Evolutionary conservation across 495 filamentous ascomycete genomes (phyloP).

Genomic region (Trypethelium eluteriae): DNA sequence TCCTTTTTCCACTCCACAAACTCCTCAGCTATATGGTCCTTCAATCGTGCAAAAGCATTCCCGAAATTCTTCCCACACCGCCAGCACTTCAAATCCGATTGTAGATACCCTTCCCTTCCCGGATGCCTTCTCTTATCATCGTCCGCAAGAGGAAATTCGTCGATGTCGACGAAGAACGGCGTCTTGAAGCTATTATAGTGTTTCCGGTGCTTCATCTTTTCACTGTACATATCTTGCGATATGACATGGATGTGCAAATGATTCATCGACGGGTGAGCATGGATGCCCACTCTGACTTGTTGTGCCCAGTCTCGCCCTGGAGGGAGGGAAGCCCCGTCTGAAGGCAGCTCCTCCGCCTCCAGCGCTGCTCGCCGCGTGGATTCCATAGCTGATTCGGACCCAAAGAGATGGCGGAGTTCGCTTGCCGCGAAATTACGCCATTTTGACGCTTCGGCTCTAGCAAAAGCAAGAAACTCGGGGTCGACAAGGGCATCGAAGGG

Average conservation of each 20-base stretch:
- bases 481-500: slow-evolving; percentile 76
- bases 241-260: slow-evolving; percentile 90
- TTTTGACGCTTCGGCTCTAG: slow-evolving; percentile 51
- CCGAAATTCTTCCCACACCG: slow-evolving; percentile 69
- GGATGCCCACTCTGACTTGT: slow-evolving; percentile 73
- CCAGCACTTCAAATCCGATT: slow-evolving; percentile 69
- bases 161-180: slow-evolving; percentile 74
- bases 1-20: slow-evolving; percentile 72
- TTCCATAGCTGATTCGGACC: slow-evolving; percentile 55
- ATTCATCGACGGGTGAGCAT: slow-evolving; percentile 84
- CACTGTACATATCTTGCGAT: slow-evolving; percentile 61
- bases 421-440: slow-evolving; percentile 58
- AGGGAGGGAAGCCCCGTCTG: slow-evolving; percentile 49
- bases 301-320: slow-evolving; percentile 65
- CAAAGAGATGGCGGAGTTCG: slow-evolving; percentile 68
- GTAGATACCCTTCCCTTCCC: slow-evolving; percentile 47
- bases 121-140: slow-evolving; percentile 52
- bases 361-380: slow-evolving; percentile 49
- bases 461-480: slow-evolving; percentile 57
- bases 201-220: slow-evolving; percentile 65
- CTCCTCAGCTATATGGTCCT: slow-evolving; percentile 72
- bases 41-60: slow-evolving; percentile 63
- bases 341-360: slow-evolving; percentile 30
- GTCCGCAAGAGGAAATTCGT: slow-evolving; percentile 64
- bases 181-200: slow-evolving; percentile 93